A percentile compares a stretch with the other conserved stretches of the same genome.
phyloP scores from a whole-genome alignment of 352 stramenopile species.

The Globisporangium barbulae region DNA sequence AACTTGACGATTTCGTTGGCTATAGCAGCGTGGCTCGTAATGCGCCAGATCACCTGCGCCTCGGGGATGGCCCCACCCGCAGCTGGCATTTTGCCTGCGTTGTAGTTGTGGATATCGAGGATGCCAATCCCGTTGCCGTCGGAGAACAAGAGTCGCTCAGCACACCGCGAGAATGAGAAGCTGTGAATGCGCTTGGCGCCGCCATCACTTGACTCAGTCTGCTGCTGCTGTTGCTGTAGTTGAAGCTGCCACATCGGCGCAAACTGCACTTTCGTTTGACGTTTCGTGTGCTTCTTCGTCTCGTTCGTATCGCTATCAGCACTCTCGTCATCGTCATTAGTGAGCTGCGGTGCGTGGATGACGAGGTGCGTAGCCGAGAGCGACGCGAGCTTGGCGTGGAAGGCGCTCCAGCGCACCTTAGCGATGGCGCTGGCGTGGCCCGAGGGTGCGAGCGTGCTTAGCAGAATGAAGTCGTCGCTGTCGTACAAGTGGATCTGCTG shows the following conservation, averaged over 20 bases:
- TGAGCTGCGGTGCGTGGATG: slow-evolving; percentile 61
- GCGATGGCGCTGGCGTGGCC: slow-evolving; percentile 53
- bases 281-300: not conserved
- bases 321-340: slow-evolving; percentile 13
- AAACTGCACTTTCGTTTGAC: slow-evolving; percentile 33
- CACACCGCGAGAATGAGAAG: slow-evolving; percentile 63
- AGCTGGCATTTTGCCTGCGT: not conserved
- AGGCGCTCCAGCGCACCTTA: slow-evolving; percentile 72
- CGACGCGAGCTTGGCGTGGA: slow-evolving; percentile 73
- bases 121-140: slow-evolving; percentile 43
- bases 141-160: slow-evolving; percentile 56
- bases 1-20: slow-evolving; percentile 66
- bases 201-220: not conserved
- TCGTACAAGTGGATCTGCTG: slow-evolving; percentile 77
- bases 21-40: slow-evolving; percentile 11
- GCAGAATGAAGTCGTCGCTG: slow-evolving; percentile 81
- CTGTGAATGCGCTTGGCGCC: slow-evolving; percentile 28
- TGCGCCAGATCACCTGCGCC: slow-evolving; percentile 32
- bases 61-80: slow-evolving; percentile 9
- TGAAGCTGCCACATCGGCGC: slow-evolving; percentile 41
- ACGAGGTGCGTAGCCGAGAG: slow-evolving; percentile 61
- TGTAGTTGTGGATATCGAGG: slow-evolving; percentile 38
- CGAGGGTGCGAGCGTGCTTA: slow-evolving; percentile 52
- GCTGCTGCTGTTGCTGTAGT: slow-evolving; percentile 20
- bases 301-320: not conserved